Conservation (phyloP, 441 rosid genomes). For the Iberis amara region DNA sequence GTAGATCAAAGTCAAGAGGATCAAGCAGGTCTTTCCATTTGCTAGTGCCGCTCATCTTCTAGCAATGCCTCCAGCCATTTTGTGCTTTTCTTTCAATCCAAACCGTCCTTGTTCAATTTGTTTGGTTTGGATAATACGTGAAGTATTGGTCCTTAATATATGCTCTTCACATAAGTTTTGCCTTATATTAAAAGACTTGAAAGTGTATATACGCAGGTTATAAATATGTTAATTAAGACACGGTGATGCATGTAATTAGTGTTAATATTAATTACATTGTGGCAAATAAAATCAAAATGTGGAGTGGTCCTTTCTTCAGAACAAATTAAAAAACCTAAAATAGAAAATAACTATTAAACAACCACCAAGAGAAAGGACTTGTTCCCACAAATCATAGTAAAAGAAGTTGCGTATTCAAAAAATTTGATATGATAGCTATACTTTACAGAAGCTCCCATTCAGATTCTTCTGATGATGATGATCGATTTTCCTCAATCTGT, state of each 20-base stretch:
- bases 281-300: neutral
- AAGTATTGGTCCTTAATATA: conserved; percentile 25
- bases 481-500: conserved; percentile 5
- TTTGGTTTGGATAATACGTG: conserved; percentile 25
- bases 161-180: conserved; percentile 29
- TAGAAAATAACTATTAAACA: conserved; percentile 28
- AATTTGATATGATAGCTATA: neutral
- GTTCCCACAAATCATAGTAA: neutral
- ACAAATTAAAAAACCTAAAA: conserved; percentile 28
- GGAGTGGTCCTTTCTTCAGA: conserved; percentile 1
- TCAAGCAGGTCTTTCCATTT: conserved; percentile 37
- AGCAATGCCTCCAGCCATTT: conserved; percentile 25
- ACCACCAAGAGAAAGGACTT: conserved; percentile 26
- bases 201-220: too few relatives aligned
- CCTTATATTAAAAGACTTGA: conserved; percentile 11
- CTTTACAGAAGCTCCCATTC: conserved; percentile 62
- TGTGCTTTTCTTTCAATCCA: neutral
- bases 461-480: conserved; percentile 32
- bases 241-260: neutral
- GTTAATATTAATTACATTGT: neutral
- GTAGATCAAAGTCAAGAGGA: conserved; percentile 41
- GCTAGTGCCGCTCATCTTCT: conserved; percentile 34
- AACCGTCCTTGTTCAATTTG: conserved; percentile 16
- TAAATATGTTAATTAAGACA: too few relatives aligned
- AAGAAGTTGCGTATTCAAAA: neutral